phyloP scores from a whole-genome alignment of 164 flowering plant genomes.

The Cinnamomum micranthum region DNA sequence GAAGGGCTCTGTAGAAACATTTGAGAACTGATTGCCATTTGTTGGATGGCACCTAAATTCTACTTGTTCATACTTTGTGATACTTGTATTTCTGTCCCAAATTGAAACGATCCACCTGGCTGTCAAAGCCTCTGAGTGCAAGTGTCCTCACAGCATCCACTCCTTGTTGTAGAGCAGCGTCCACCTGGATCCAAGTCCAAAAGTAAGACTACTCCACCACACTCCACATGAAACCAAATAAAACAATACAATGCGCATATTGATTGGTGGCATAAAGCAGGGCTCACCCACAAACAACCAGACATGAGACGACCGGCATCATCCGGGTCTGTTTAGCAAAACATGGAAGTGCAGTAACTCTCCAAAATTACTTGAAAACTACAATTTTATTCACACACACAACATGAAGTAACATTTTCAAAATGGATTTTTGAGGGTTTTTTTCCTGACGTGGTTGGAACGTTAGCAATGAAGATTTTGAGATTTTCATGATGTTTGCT shows the following conservation, averaged over 20 bases:
- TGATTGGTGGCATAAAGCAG: background rate
- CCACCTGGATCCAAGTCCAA: slow-evolving; percentile 43
- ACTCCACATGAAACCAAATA: background rate
- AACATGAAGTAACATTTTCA: too few relatives aligned
- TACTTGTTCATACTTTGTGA: slow-evolving; percentile 53
- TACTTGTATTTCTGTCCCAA: slow-evolving; percentile 87
- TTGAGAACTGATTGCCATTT: too few relatives aligned
- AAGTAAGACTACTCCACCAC: background rate
- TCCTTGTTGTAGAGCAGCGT: slow-evolving; percentile 79
- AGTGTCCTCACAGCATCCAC: slow-evolving; percentile 64
- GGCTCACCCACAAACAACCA: background rate
- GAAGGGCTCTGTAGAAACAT: too few relatives aligned
- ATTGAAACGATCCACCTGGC: slow-evolving; percentile 62
- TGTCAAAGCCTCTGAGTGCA: slow-evolving; percentile 59
- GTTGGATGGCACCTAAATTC: background rate
- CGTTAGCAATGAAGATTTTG: too few relatives aligned
- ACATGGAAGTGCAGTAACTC: background rate
- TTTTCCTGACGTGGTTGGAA: too few relatives aligned
- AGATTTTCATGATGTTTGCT: too few relatives aligned
- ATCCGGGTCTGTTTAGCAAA: background rate
- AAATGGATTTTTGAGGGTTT: too few relatives aligned
- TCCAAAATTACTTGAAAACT: too few relatives aligned
- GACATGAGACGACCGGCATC: background rate
- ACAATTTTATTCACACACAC: too few relatives aligned
- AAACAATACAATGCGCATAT: background rate